phyloP scores from a whole-genome alignment of 345 rosid species.

The Cochlearia excelsa region DNA sequence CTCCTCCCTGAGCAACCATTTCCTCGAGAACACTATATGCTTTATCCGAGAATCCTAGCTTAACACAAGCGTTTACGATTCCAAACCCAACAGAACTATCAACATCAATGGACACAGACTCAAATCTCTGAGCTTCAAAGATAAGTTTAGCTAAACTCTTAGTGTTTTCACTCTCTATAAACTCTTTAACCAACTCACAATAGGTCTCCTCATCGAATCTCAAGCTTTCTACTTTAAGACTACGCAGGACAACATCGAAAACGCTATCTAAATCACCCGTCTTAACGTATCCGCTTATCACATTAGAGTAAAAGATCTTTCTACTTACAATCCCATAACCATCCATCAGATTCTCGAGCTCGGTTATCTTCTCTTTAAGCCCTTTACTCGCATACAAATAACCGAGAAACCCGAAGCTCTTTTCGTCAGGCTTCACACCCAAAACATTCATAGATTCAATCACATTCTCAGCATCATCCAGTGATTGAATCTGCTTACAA shows the following conservation, averaged over 20 bases:
- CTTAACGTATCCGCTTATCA: slow-evolving; percentile 67
- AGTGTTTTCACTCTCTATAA: slow-evolving; percentile 47
- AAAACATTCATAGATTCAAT: slow-evolving; percentile 62
- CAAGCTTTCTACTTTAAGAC: slow-evolving; percentile 40
- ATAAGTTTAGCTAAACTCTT: slow-evolving; percentile 65
- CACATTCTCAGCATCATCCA: slow-evolving; percentile 60
- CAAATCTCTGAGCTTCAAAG: slow-evolving; percentile 71
- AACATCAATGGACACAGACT: slow-evolving; percentile 29
- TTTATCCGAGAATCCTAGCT: slow-evolving; percentile 69
- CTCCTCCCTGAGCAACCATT: slow-evolving; percentile 48
- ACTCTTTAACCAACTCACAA: slow-evolving; percentile 55
- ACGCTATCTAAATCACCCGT: slow-evolving; percentile 54
- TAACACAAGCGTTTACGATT: slow-evolving; percentile 64
- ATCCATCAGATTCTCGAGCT: slow-evolving; percentile 52
- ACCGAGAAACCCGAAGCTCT: slow-evolving; percentile 68
- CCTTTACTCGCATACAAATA: slow-evolving; percentile 78
- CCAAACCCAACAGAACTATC: slow-evolving; percentile 66
- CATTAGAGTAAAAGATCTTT: slow-evolving; percentile 41
- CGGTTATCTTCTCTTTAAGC: slow-evolving; percentile 50
- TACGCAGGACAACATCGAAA: slow-evolving; percentile 39
- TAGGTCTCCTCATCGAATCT: slow-evolving; percentile 53
- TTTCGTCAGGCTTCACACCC: slow-evolving; percentile 67
- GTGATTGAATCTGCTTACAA: slow-evolving; percentile 53
- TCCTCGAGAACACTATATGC: slow-evolving; percentile 54
- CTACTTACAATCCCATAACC: slow-evolving; percentile 52